Base-by-base conservation (phyloP, 1,139 yeast genomes). In the Eremothecium sinecaudum region DNA sequence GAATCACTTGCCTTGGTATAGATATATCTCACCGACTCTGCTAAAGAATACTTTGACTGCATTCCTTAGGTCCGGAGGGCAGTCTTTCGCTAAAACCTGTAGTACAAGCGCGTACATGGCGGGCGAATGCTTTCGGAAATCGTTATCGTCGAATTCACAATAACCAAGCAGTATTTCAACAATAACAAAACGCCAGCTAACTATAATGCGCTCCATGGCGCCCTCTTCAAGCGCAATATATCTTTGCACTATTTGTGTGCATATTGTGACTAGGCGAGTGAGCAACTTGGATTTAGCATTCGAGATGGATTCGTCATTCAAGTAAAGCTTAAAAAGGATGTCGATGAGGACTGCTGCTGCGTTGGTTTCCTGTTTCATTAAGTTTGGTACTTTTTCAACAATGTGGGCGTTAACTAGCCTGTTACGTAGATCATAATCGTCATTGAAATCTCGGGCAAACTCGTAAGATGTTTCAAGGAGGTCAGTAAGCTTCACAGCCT, bases 101-200 rank as follows among this genome's bases (percentile, higher is more conserved):
- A 86, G 65, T 14, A 83, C 75, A 36, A 77, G 67, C 18, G 68
- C 69, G 59, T 84, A 90, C 63, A 84, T 72, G 17, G 59, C 66
- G 2, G 84, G 78, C 39, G 83, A 71, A 46, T 75, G 70, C 37
- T 61, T 60, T 24, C 58, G 58, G 58, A 90, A 87, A 56, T 90
- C 96, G 1, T 61, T 73, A 31, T 78, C 81, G 46, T 80, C 82
- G 45, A 90, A 69, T 50, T 77, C 83, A 30, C 74, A 71, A 51
- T 79, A 79, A 4, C 94, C 95, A 54, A 80, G 86, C 44, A 79
- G 64, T 21, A 90, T 79, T 50, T 82, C 94, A 27, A 82, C 79
- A 26, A 87, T 82, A 16, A 90, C 96, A 0, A 97, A 97, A 50
- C 81, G 72, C 92, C 96, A 81, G 3, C 93, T 79, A 17, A 73